Base-by-base conservation (phyloP, 148 eudicot species). In the Amaranthus hypochondriacus region DNA sequence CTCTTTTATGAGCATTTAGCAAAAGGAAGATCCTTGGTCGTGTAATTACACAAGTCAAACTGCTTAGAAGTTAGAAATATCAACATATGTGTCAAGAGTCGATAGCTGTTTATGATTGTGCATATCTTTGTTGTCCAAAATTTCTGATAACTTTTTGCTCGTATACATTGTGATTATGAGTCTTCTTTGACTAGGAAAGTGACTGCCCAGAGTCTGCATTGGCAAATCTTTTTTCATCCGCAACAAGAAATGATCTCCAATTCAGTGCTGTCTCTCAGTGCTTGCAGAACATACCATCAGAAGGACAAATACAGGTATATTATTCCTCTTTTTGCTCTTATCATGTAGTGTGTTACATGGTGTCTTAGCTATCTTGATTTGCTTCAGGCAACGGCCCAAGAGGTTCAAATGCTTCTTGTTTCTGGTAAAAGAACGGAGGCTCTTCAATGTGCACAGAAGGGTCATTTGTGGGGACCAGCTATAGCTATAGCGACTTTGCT, bases 341-440 rank as follows among this genome's bases (percentile, higher is more conserved):
- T 49, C 72, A 11, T 58, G 64, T 48, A 55, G 43, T 5, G 48
- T 7, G 5, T 70, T 56, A 11, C 52, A 46, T 21, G 55, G 52
- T 53, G 68, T 11, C 47, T 0, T 59, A 54, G 73, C 70, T 70
- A 64, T 43, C 39, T 72, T 64, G 48, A 4, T 75, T 70, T 62
- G 61, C 68, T 76, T 10, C 79, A 93, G 98, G 93, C 83, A 64
- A 87, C 91, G 28, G 96, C 98, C 73, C 76, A 80, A 67, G 93
- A 89, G 81, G 92, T 93, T 69, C 93, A 93, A 83, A 81, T 77
- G 74, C 93, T 93, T 84, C 86, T 93, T 78, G 96, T 90, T 66
- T 84, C 92, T 80, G 98, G 98, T 70, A 89, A 84, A 83, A 93
- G 81, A 84, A 86, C 75, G 73, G 98, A 93, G 78, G 98, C 98